A percentile compares a stretch with the other conserved stretches of the same genome.
These are phyloP conservation scores for Ormosia emarginata DNA, from an alignment of 306 rosid genomes.

Conservation along the genomic window DNA sequence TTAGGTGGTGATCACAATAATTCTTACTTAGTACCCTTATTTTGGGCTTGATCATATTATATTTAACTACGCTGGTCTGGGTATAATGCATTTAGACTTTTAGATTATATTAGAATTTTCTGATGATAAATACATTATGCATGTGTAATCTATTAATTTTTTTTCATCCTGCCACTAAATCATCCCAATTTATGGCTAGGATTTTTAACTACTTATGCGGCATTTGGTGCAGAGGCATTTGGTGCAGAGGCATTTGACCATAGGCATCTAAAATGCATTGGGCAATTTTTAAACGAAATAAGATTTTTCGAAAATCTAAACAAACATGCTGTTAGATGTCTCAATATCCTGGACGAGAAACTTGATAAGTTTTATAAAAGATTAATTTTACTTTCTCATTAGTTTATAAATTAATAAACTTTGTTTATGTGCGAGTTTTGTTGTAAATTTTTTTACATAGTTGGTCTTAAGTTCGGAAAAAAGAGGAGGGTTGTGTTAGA, in stretches of 20 bases:
- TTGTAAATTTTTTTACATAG: too few relatives aligned
- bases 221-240: neutral
- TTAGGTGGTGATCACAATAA: neutral
- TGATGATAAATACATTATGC: neutral
- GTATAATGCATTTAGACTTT: neutral
- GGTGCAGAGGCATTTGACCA: neutral
- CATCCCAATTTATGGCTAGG: neutral
- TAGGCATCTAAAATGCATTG: neutral
- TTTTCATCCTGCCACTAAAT: neutral
- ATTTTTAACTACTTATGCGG: neutral
- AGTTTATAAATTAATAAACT: too few relatives aligned
- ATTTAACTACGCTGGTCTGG: neutral
- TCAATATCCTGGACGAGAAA: too few relatives aligned
- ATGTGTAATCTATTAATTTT: neutral
- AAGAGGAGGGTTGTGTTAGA: too few relatives aligned
- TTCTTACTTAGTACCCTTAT: neutral
- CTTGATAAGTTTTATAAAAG: too few relatives aligned
- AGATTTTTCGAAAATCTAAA: too few relatives aligned
- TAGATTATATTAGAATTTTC: neutral
- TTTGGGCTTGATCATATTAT: conserved; percentile 15
- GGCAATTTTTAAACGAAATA: too few relatives aligned
- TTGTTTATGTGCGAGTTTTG: too few relatives aligned
- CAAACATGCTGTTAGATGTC: too few relatives aligned
- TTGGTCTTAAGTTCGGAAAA: too few relatives aligned
- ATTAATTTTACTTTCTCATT: too few relatives aligned